Conservation (phyloP, 495 filamentous ascomycete genomes). For the Annulohypoxylon moriforme region DNA sequence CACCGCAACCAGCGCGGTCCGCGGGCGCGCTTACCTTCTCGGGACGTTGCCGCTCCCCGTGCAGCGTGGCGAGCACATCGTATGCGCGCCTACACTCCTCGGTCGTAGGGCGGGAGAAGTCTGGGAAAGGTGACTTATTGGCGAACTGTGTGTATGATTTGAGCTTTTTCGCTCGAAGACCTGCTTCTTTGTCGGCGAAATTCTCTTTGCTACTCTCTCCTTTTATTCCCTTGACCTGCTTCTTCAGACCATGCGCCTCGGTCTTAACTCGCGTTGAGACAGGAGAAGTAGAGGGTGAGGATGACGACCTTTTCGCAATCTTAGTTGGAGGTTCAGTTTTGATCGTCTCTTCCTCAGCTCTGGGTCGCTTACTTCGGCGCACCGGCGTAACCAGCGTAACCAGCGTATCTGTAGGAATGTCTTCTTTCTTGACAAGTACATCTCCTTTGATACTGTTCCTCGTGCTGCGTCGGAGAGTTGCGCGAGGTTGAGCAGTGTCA, state of each 20-base stretch:
- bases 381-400: neutral
- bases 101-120: slow-evolving; percentile 72
- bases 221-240: neutral
- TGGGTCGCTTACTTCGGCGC: slow-evolving; percentile 17
- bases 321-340: slow-evolving; percentile 12
- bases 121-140: slow-evolving; percentile 71
- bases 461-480: slow-evolving; percentile 34
- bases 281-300: neutral
- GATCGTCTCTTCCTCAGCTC: slow-evolving; percentile 15
- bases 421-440: slow-evolving; percentile 21
- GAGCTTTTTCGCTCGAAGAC: slow-evolving; percentile 49
- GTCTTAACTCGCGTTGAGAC: slow-evolving; percentile 5
- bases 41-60: slow-evolving; percentile 73
- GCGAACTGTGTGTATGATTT: slow-evolving; percentile 48
- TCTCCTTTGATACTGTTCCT: slow-evolving; percentile 26
- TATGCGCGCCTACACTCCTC: slow-evolving; percentile 78
- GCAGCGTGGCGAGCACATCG: slow-evolving; percentile 69
- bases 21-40: slow-evolving; percentile 71
- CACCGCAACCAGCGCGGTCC: slow-evolving; percentile 82
- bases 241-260: neutral
- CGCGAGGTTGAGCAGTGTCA: neutral
- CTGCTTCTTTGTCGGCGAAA: slow-evolving; percentile 13
- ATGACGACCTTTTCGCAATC: slow-evolving; percentile 5
- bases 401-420: neutral
- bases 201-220: neutral